Base-by-base conservation (phyloP, 73 alveolate species). In the Blepharisma japonicum region DNA sequence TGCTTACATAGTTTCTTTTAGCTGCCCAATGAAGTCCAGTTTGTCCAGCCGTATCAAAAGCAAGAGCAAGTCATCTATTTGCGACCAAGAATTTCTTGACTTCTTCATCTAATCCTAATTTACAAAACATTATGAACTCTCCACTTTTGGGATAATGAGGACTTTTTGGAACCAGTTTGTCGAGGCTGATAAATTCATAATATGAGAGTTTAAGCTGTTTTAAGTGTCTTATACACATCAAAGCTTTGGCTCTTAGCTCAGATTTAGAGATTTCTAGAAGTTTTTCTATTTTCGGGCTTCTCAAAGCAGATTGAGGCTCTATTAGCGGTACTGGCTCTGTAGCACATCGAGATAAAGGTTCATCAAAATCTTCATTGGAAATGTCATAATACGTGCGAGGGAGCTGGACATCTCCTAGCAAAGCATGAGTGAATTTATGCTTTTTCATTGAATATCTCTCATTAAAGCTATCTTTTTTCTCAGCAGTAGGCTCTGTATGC, bases 1-100 rank as follows among this genome's bases (percentile, higher is more conserved):
- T 70, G 2, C 27, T 47, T 14, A 70, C 61, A 14, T 70, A 14
- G 27, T 70, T 70, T 70, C 80, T 23, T 47, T 70, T 70, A 7
- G 80, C 80, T 9, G 80, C 80, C 66, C 80, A 70, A 45, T 70
- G 80, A 23, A 70, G 46, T 2, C 80, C 80, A 39, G 80, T 70
- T 45, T 18, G 23, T 7, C 66, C 56, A 70, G 27, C 47, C 2
- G 56, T 14, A 23, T 70, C 80, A 18, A 14, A 18, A 18, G 14
- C 21, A 23, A 14, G 56, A 1, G 46, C 80, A 70, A 70, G 80
- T 5, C 66, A 11, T 18, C n/a, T 9, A 70, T 70, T 45, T 5
- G 11, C 46, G 14, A 9, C 42, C 25, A 70, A 25, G 2, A 70
- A n/a, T 70, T n/a, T 14, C 2, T 14, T 18, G 20, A 70, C 55